These are phyloP conservation scores for Geranium brycei DNA, from an alignment of 345 rosid genomes.

Conservation along the genomic window DNA sequence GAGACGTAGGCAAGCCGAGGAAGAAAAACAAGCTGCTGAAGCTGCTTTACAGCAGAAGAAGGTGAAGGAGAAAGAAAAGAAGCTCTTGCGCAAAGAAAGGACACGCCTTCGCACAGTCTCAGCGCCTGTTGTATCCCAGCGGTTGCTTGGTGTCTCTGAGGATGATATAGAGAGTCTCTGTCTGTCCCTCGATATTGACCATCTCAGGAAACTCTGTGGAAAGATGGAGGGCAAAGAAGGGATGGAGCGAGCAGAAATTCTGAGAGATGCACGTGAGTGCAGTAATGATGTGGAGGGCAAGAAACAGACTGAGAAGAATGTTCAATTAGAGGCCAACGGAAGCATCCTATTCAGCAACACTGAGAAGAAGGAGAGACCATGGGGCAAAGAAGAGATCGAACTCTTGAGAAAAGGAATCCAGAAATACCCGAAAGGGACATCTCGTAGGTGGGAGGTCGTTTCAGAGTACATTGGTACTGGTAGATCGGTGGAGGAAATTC, in stretches of 20 bases:
- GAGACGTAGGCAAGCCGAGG: slow-evolving; percentile 59
- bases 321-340: slow-evolving; percentile 34
- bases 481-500: slow-evolving; percentile 16
- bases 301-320: slow-evolving; percentile 47
- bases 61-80: slow-evolving; percentile 83
- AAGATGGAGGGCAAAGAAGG: slow-evolving; percentile 58
- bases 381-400: slow-evolving; percentile 88
- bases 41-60: slow-evolving; percentile 76
- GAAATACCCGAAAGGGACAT: slow-evolving; percentile 94
- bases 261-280: slow-evolving; percentile 39
- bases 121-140: slow-evolving; percentile 41
- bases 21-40: slow-evolving; percentile 69
- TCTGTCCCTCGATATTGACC: slow-evolving; percentile 53
- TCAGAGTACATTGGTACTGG: slow-evolving; percentile 88
- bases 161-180: slow-evolving; percentile 79
- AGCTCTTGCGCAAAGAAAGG: slow-evolving; percentile 79
- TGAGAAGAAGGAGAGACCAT: slow-evolving; percentile 64
- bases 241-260: slow-evolving; percentile 42
- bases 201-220: slow-evolving; percentile 59
- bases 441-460: slow-evolving; percentile 94
- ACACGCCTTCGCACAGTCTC: slow-evolving; percentile 74
- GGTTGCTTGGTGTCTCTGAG: slow-evolving; percentile 41
- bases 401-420: slow-evolving; percentile 78
- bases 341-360: slow-evolving; percentile 23
- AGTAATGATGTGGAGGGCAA: slow-evolving; percentile 18